Evolutionary conservation across 768 basidiomycete species (phyloP).

Genomic region (Podaxis carcinomalis): DNA sequence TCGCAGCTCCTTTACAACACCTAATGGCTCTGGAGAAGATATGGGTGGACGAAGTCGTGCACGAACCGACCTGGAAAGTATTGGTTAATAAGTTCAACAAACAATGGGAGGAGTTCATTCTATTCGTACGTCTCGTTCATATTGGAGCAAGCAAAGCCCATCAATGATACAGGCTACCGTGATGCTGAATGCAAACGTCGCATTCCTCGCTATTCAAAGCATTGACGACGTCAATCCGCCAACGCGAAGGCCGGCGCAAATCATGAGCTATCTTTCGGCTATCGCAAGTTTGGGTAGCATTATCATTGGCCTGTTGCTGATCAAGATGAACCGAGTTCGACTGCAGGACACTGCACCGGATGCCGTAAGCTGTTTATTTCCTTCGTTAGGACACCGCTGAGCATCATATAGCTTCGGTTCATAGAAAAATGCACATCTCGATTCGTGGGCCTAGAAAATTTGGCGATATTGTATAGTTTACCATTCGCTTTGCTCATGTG

Average conservation of each 20-base stretch:
- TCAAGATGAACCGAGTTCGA: constrained; percentile 21
- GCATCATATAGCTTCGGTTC: constrained; percentile 6
- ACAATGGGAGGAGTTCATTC: constrained; percentile 26
- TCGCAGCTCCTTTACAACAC: constrained; percentile 40
- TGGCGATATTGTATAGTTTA: constrained; percentile 50
- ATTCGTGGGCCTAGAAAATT: constrained; percentile 37
- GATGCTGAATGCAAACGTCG: constrained; percentile 53
- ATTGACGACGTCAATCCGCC: constrained; percentile 20
- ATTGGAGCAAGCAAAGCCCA: not conserved
- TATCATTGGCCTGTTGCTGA: constrained; percentile 37
- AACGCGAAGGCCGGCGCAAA: constrained; percentile 30
- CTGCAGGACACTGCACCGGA: constrained; percentile 25
- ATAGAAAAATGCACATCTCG: constrained; percentile 1
- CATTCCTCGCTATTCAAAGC: constrained; percentile 48
- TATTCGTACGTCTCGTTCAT: constrained; percentile 33
- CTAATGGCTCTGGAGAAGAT: constrained; percentile 35
- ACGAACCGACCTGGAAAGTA: constrained; percentile 14
- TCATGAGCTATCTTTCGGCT: constrained; percentile 43
- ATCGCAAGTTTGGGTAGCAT: constrained; percentile 40
- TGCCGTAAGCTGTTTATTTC: not conserved
- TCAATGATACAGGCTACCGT: constrained; percentile 41
- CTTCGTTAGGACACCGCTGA: not conserved
- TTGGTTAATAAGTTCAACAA: constrained; percentile 18
- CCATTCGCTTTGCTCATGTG: constrained; percentile 57
- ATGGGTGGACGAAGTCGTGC: constrained; percentile 41